Evolutionary conservation across 2,329 filamentous ascomycete species (phyloP).

Genomic region (Colletotrichum sp.): DNA sequence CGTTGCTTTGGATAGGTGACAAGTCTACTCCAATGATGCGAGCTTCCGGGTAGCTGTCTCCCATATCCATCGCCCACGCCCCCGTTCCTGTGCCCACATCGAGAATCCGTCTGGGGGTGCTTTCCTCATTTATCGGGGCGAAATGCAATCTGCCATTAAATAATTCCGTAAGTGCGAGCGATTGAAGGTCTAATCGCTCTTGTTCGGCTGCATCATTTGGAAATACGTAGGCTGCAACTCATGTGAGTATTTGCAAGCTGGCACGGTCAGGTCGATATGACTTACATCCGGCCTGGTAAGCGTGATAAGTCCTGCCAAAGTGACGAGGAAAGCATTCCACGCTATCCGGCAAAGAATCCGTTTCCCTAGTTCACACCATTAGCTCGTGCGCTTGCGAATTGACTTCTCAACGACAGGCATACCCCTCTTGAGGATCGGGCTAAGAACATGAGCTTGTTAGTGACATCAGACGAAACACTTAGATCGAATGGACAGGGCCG

Average conservation of each 20-base stretch:
- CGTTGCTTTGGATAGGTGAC: slow-evolving; percentile 68
- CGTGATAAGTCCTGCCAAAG: slow-evolving; percentile 52
- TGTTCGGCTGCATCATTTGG: slow-evolving; percentile 48
- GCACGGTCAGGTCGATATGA: neutral
- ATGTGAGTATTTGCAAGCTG: neutral
- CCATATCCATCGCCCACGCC: slow-evolving; percentile 72
- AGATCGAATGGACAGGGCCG: neutral
- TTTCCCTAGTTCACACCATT: slow-evolving; percentile 22
- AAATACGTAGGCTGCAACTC: slow-evolving; percentile 44
- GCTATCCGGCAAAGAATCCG: slow-evolving; percentile 44
- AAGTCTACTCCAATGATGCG: slow-evolving; percentile 68
- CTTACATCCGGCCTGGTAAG: slow-evolving; percentile 51
- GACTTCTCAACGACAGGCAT: neutral
- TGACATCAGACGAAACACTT: slow-evolving; percentile 5
- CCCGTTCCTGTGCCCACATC: slow-evolving; percentile 52
- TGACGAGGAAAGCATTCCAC: slow-evolving; percentile 44
- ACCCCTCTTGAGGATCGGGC: slow-evolving; percentile 20
- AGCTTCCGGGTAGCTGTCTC: slow-evolving; percentile 62
- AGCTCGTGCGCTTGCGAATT: neutral
- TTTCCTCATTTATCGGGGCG: slow-evolving; percentile 40
- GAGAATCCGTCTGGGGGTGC: slow-evolving; percentile 39
- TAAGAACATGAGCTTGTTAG: neutral
- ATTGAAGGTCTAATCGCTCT: slow-evolving; percentile 45
- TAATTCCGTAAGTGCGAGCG: slow-evolving; percentile 38
- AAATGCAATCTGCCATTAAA: slow-evolving; percentile 46